A percentile compares a stretch with the other conserved stretches of the same genome.
Evolutionary conservation across 2,329 filamentous ascomycete genomes (phyloP).

Genomic region (Cladobotryum mycophilum): DNA sequence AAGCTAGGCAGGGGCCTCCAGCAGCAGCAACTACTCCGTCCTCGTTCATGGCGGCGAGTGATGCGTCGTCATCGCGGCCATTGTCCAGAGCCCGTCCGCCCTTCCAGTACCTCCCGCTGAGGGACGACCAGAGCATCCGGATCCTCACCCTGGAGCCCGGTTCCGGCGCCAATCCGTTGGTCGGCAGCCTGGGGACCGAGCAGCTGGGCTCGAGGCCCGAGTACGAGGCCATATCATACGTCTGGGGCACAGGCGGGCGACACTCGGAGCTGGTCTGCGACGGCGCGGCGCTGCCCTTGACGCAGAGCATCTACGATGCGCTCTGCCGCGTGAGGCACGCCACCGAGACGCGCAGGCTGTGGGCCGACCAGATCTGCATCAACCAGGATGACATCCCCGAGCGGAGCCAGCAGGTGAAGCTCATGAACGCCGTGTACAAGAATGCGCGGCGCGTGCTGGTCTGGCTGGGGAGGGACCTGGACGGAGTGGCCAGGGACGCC

Average conservation of each 20-base stretch:
- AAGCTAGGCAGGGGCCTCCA: too few species aligned
- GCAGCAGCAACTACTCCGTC: too few species aligned
- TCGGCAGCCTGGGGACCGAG: slow-evolving; percentile 21
- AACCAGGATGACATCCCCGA: slow-evolving; percentile 32
- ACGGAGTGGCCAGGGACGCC: slow-evolving; percentile 23
- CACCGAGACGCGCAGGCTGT: slow-evolving; percentile 22
- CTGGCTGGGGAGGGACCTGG: slow-evolving; percentile 29
- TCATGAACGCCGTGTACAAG: slow-evolving; percentile 34
- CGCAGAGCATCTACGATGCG: slow-evolving; percentile 25
- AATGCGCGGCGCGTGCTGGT: slow-evolving; percentile 27
- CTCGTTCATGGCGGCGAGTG: background rate
- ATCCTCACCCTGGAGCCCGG: slow-evolving; percentile 28
- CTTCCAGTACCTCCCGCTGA: slow-evolving; percentile 18
- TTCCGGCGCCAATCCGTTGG: slow-evolving; percentile 20
- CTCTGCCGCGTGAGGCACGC: slow-evolving; percentile 23
- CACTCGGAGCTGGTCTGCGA: slow-evolving; percentile 19
- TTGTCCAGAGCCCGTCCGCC: too few species aligned
- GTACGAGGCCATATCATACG: slow-evolving; percentile 32
- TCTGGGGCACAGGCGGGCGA: slow-evolving; percentile 26
- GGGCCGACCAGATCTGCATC: slow-evolving; percentile 37
- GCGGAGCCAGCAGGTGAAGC: slow-evolving; percentile 29
- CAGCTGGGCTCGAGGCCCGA: slow-evolving; percentile 16
- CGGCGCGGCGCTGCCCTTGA: slow-evolving; percentile 21
- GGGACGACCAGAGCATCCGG: slow-evolving; percentile 20
- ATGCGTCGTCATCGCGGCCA: too few species aligned